Conservation (phyloP, 2,329 filamentous ascomycete species). For the Fusarium anthophilum region DNA sequence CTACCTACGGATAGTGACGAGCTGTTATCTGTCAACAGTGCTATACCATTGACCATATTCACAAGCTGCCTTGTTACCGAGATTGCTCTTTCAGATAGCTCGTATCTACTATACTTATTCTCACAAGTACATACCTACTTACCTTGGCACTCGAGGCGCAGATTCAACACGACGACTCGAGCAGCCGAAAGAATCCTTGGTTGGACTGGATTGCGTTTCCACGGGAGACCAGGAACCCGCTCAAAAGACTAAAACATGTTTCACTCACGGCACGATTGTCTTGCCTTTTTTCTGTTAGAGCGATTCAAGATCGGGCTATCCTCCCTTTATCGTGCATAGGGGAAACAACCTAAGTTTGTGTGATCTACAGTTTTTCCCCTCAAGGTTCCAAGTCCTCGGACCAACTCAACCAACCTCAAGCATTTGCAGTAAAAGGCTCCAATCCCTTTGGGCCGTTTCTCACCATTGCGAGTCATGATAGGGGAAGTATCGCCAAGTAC, state of each 20-base stretch:
- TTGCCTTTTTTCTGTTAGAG: conserved; percentile 2
- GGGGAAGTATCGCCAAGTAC: conserved; percentile 6
- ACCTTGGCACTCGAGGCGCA: conserved; percentile 4
- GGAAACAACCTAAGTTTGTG: neutral
- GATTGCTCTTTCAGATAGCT: neutral
- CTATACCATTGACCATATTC: neutral
- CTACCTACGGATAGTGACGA: neutral
- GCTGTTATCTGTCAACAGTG: neutral
- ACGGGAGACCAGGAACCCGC: conserved; percentile 12
- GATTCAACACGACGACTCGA: neutral
- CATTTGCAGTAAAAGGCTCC: neutral
- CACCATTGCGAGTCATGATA: conserved; percentile 10
- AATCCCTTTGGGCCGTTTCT: neutral
- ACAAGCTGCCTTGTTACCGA: neutral
- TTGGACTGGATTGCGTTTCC: conserved; percentile 24
- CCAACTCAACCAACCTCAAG: neutral
- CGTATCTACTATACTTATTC: neutral
- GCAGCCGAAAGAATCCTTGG: neutral
- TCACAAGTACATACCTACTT: neutral
- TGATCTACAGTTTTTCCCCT: neutral
- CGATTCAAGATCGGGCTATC: conserved; percentile 9
- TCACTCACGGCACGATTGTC: conserved; percentile 14
- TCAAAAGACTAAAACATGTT: conserved; percentile 18
- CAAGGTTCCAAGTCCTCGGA: neutral
- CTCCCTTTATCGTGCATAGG: conserved; percentile 10